Conservation (phyloP, 2,329 filamentous ascomycete species). For the Gremmenia infestans region DNA sequence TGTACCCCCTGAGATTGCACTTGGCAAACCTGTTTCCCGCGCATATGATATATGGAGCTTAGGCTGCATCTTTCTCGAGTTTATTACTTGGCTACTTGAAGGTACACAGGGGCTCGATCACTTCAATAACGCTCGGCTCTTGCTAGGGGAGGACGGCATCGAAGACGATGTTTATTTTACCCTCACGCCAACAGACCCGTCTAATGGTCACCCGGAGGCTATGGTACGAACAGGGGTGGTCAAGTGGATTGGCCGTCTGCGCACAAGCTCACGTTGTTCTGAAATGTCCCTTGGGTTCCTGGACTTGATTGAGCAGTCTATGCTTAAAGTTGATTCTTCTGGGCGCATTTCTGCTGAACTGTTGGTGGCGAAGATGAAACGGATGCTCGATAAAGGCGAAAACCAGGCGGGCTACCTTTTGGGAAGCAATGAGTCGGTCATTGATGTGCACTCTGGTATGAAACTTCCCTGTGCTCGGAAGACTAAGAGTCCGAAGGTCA, state of each 20-base stretch:
- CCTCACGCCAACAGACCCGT: background rate
- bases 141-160: background rate
- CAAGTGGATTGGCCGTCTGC: background rate
- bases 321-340: background rate
- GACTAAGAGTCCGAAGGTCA: background rate
- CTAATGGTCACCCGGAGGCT: background rate
- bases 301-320: background rate
- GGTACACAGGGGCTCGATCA: background rate
- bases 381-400: background rate
- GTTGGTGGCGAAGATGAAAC: background rate
- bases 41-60: conserved; percentile 28
- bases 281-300: background rate
- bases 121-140: background rate
- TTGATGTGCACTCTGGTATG: background rate
- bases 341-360: background rate
- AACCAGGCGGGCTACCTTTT: background rate
- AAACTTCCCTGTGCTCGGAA: background rate
- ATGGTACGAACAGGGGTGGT: background rate
- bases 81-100: conserved; percentile 25
- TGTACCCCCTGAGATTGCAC: conserved; percentile 33
- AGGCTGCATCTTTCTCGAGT: conserved; percentile 28
- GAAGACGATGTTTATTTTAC: background rate
- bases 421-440: background rate
- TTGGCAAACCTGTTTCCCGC: conserved; percentile 12
- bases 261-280: background rate